Conservation (phyloP, 164 flowering plant species). For the Santalum album region DNA sequence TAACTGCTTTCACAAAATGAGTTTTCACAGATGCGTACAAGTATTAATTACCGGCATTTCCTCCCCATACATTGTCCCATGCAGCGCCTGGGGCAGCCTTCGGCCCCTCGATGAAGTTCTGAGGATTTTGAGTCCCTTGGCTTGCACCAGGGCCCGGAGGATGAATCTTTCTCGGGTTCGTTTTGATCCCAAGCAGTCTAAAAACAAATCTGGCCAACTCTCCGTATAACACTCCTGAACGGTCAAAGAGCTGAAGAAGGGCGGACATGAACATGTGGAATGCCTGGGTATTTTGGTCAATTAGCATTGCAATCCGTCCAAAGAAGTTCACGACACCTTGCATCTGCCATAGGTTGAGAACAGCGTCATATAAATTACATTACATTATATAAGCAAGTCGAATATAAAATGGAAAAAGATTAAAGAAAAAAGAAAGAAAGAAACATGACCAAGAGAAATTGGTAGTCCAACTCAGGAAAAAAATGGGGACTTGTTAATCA, state of each 20-base stretch:
- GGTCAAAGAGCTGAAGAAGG: conserved; percentile 90
- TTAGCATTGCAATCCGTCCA: conserved; percentile 70
- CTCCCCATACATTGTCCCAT: conserved; percentile 80
- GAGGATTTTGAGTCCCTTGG: conserved; percentile 35
- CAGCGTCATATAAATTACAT: too few species aligned
- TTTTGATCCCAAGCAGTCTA: conserved; percentile 64
- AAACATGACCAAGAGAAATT: too few species aligned
- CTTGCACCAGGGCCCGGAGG: conserved; percentile 41
- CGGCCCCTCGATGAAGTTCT: conserved; percentile 44
- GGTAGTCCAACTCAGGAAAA: too few species aligned
- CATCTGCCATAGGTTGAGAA: conserved; percentile 42
- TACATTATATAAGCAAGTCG: too few species aligned
- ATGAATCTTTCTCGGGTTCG: conserved; percentile 48
- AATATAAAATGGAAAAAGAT: too few species aligned
- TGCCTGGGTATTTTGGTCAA: conserved; percentile 94
- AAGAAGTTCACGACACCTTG: conserved; percentile 79
- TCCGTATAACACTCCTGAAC: conserved; percentile 74
- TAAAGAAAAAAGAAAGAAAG: too few species aligned
- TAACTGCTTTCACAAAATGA: too few species aligned
- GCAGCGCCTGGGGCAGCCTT: conserved; percentile 49
- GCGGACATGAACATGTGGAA: conserved; percentile 93
- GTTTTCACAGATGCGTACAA: too few species aligned
- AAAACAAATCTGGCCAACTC: conserved; percentile 93
- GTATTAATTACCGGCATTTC: conserved; percentile 12
- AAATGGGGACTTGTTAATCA: too few species aligned